A percentile compares a stretch with the other conserved stretches of the same genome.
These are phyloP conservation scores for Leptodontidium sp. DNA, from an alignment of 2,329 filamentous ascomycete genomes.

Conservation along the genomic window DNA sequence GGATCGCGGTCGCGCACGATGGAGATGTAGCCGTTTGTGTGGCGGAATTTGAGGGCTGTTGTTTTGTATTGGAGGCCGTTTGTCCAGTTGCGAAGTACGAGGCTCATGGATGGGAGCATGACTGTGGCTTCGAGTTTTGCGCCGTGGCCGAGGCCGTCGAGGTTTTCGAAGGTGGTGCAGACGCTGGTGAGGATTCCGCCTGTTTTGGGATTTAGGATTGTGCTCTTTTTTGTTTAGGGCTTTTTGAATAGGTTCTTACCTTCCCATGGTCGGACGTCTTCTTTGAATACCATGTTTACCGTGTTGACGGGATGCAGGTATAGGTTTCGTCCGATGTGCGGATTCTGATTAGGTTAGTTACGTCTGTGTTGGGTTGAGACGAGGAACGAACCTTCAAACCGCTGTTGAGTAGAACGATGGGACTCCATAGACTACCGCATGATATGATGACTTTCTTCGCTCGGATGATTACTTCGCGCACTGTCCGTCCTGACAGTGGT, in stretches of 20 bases:
- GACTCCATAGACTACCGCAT: slow-evolving; percentile 78
- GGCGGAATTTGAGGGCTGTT: slow-evolving; percentile 71
- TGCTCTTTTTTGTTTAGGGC: no score
- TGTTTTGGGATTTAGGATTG: slow-evolving; percentile 25
- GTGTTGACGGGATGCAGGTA: slow-evolving; percentile 78
- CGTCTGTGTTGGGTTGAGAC: neutral
- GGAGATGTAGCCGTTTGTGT: slow-evolving; percentile 76
- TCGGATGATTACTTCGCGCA: slow-evolving; percentile 72
- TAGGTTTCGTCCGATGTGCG: slow-evolving; percentile 82
- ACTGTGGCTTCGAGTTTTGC: slow-evolving; percentile 79
- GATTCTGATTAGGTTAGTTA: slow-evolving; percentile 58
- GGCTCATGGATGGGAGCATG: slow-evolving; percentile 74
- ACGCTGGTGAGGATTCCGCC: slow-evolving; percentile 80
- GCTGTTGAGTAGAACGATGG: slow-evolving; percentile 78
- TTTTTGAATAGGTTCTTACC: slow-evolving; percentile 27
- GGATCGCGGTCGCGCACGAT: slow-evolving; percentile 79
- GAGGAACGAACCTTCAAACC: slow-evolving; percentile 66
- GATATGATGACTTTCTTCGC: slow-evolving; percentile 85
- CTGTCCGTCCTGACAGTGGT: slow-evolving; percentile 55
- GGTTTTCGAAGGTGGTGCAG: slow-evolving; percentile 79
- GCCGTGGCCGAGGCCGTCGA: slow-evolving; percentile 83
- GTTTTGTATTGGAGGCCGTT: slow-evolving; percentile 76
- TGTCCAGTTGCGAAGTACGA: slow-evolving; percentile 72
- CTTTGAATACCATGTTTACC: slow-evolving; percentile 68
- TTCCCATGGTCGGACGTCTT: slow-evolving; percentile 76